Base-by-base conservation (phyloP, 2,329 filamentous ascomycete genomes). In the Pestalotiopsis sp. region DNA sequence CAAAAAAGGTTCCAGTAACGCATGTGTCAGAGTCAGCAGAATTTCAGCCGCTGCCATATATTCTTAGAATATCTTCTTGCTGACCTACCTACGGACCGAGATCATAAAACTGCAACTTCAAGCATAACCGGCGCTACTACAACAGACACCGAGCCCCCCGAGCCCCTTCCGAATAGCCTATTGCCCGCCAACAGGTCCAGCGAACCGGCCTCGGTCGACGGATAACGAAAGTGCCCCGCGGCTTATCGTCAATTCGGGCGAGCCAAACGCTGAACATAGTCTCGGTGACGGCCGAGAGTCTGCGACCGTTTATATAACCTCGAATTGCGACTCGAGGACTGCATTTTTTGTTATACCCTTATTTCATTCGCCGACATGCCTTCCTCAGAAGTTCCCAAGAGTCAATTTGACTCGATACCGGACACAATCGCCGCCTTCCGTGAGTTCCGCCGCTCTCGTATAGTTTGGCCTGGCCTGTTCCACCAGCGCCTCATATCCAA, bases 361-460 rank as follows among this genome's bases (percentile, higher is more conserved):
- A 71, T 52, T 63, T 36, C 1, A 57, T 71, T 65, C 64, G 74
- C 70, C 70, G 78, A 69, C 68, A 89, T 89, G 87, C 83, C 87
- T 69, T 81, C 84, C 67, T 77, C 83, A 41, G 82, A 81, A 72
- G 86, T 89, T 74, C 82, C 84, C 68, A 72, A 80, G 73, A 83
- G 83, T 73, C 82, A 86, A 78, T 91, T 91, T 80, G 87, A 91
- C 82, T 86, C 85, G 68, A 91, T 92, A 81, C 87, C 89, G 67
- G 89, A 91, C 73, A 83, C 87, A 69, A 87, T 91, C 73, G 82
- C 86, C 75, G 88, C 89, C 68, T 91, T 91, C 81, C 86, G 90
- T 91, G 83, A 70, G 88, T 80, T 63, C 62, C 67, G 49, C 52
- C 41, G 66, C 61, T 66, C 63, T 38, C 52, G 57, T 63, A 67